Evolutionary conservation across 1,284 basidiomycete species (phyloP).

Genomic region (Boletellus deceptivus): DNA sequence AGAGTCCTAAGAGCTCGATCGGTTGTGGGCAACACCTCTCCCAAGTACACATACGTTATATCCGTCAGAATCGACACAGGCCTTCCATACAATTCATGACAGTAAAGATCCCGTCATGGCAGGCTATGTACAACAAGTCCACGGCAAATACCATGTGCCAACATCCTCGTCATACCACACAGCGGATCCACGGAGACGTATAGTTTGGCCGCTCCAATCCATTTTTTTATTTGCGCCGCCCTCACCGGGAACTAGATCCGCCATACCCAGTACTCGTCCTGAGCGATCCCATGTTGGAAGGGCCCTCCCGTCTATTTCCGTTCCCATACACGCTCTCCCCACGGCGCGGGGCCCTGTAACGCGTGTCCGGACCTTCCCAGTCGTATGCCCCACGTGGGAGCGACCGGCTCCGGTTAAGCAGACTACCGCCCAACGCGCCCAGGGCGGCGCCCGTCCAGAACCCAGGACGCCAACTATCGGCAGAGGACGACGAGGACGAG

Average conservation of each 20-base stretch:
- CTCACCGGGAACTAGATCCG: constrained; percentile 57
- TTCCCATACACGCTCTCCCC: constrained; percentile 33
- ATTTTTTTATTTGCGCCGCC: not conserved
- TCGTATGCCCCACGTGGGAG: constrained; percentile 40
- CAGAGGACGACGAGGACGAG: not conserved
- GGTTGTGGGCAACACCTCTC: too few species aligned
- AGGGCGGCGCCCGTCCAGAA: constrained; percentile 79
- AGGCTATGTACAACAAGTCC: too few species aligned
- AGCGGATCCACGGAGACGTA: too few species aligned
- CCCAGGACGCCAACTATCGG: constrained; percentile 55
- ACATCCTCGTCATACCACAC: too few species aligned
- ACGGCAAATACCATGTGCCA: too few species aligned
- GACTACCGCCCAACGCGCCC: constrained; percentile 63
- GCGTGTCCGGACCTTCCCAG: constrained; percentile 47
- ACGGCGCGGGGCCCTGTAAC: constrained; percentile 22
- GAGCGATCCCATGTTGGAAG: constrained; percentile 64
- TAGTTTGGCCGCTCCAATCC: too few species aligned
- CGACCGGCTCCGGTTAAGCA: constrained; percentile 44
- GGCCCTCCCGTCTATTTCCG: constrained; percentile 64
- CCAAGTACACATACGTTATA: too few species aligned
- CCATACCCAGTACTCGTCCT: constrained; percentile 70
- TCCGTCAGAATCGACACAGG: too few species aligned
- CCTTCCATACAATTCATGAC: too few species aligned
- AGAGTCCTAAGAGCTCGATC: too few species aligned
- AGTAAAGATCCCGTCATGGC: too few species aligned